phyloP scores from a whole-genome alignment of 352 stramenopile species.

The Phytophthora ohioensis region DNA sequence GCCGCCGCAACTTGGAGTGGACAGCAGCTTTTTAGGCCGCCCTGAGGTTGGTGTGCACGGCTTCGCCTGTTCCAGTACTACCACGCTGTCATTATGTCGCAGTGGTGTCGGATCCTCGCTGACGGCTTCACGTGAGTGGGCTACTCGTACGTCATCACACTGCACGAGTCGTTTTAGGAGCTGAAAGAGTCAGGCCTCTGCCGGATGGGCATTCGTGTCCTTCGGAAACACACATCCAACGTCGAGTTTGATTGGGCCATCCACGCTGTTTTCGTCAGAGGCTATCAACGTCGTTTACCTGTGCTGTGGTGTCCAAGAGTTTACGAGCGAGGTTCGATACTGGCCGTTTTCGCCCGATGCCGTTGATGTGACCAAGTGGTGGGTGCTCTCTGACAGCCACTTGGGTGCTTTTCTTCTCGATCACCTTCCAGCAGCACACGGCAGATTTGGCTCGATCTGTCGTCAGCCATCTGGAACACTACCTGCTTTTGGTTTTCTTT shows the following conservation, averaged over 20 bases:
- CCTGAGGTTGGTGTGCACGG: too few species aligned
- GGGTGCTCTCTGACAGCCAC: conserved; percentile 55
- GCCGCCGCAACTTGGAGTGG: too few species aligned
- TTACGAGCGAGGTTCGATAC: conserved; percentile 50
- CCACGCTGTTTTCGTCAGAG: conserved; percentile 61
- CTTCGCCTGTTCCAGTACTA: conserved; percentile 78
- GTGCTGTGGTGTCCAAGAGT: conserved; percentile 36
- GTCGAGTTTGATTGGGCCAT: conserved; percentile 65
- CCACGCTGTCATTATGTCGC: conserved; percentile 69
- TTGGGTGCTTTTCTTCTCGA: conserved; percentile 40
- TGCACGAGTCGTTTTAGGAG: conserved; percentile 60
- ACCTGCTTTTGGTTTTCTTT: conserved; percentile 44
- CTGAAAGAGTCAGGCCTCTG: conserved; percentile 11
- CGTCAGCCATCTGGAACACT: conserved; percentile 61
- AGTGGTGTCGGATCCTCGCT: conserved; percentile 78
- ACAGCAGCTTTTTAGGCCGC: too few species aligned
- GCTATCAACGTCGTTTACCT: conserved; percentile 64
- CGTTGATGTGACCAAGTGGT: conserved; percentile 54
- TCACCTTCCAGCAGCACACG: conserved; percentile 46
- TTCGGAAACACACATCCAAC: conserved; percentile 30
- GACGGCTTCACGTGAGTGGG: conserved; percentile 75
- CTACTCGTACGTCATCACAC: conserved; percentile 78
- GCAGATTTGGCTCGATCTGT: conserved; percentile 53
- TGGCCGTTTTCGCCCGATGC: conserved; percentile 51
- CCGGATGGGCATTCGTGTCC: too few species aligned